Evolutionary conservation across 192 early-diverging fungal genomes (phyloP), one percentile per base, ranked within the genome.

Genomic region (Paraglomus brasilianum): DNA sequence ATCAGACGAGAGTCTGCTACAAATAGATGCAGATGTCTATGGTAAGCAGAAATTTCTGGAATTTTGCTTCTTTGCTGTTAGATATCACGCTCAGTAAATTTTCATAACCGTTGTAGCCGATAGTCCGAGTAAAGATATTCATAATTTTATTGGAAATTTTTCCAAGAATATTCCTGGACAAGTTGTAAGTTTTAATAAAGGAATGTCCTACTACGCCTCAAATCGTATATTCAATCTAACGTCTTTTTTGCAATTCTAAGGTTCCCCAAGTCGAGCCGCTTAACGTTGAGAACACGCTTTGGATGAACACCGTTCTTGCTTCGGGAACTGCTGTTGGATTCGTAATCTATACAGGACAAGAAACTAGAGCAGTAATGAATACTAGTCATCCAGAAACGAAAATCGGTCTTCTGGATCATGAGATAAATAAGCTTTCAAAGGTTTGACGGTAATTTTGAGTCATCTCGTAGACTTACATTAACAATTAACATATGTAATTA

Each of bases 301-400:
- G 96, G 96, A 88, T 87, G 49, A 98, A 98, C 76, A 98, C 96
- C 4, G 92, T 95, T 30, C 74, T 96, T 56, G 96, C 94, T 1
- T 98, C 96, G 40, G 96, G 92, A 14, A 82, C 89, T 22, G 94
- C 88, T 0, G 82, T 94, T 52, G 93, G 91, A 14, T 87, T 93
- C 70, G 88, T 96, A 0, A 71, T 95, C 17, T 98, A 96, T 72
- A 98, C 96, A 1, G 96, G 96, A 8, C 81, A 82, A 48, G 94
- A 98, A 66, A 98, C 96, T 8, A 86, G 95, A 8, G 94, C 96
- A 15, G 94, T 95, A 11, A 94, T 95, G 92, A 98, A 98, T 74
- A 98, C 96, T 5, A 95, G 86, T 56, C 88, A 93, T 49, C 92
- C 94, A 15, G 85, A 88, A 69, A 94, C 92, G 22, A 98, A 98